A percentile compares a stretch with the other conserved stretches of the same genome.
phyloP scores from a whole-genome alignment of 2,329 filamentous ascomycete species.

The Neophaeococcomyces mojaviensis region DNA sequence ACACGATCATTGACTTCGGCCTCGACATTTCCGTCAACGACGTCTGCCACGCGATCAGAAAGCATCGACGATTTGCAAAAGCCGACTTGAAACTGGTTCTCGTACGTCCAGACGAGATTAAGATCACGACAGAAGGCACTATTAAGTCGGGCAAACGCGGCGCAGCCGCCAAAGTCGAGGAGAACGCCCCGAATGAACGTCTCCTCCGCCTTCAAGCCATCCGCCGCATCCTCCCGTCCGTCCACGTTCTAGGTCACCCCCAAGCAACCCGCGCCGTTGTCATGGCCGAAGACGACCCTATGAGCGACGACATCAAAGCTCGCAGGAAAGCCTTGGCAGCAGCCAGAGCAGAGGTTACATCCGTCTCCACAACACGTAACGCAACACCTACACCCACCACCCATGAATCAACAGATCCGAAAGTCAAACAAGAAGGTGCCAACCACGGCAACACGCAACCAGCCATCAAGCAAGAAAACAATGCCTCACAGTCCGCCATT shows the following conservation, averaged over 20 bases:
- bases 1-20: slow-evolving; percentile 70
- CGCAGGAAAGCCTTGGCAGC: slow-evolving; percentile 8
- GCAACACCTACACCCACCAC: neutral
- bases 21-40: slow-evolving; percentile 68
- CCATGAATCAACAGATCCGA: neutral
- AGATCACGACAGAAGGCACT: slow-evolving; percentile 58
- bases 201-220: slow-evolving; percentile 76
- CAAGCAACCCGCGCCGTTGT: slow-evolving; percentile 58
- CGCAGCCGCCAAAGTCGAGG: slow-evolving; percentile 35
- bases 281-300: slow-evolving; percentile 24
- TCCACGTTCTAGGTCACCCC: slow-evolving; percentile 85
- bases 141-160: slow-evolving; percentile 38
- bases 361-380: neutral
- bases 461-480: slow-evolving; percentile 8
- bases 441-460: slow-evolving; percentile 1
- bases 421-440: slow-evolving; percentile 8
- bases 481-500: slow-evolving; percentile 49
- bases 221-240: slow-evolving; percentile 69
- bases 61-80: slow-evolving; percentile 66
- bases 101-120: slow-evolving; percentile 51
- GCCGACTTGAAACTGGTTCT: slow-evolving; percentile 56
- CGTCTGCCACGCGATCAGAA: slow-evolving; percentile 68
- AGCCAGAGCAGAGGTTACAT: slow-evolving; percentile 5
- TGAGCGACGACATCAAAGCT: slow-evolving; percentile 20
- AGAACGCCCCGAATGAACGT: slow-evolving; percentile 53